Percentiles rank a stretch among this genome's conserved stretches.
Evolutionary conservation across 2,329 filamentous ascomycete genomes (phyloP).

Genomic region (Meredithiella fracta): DNA sequence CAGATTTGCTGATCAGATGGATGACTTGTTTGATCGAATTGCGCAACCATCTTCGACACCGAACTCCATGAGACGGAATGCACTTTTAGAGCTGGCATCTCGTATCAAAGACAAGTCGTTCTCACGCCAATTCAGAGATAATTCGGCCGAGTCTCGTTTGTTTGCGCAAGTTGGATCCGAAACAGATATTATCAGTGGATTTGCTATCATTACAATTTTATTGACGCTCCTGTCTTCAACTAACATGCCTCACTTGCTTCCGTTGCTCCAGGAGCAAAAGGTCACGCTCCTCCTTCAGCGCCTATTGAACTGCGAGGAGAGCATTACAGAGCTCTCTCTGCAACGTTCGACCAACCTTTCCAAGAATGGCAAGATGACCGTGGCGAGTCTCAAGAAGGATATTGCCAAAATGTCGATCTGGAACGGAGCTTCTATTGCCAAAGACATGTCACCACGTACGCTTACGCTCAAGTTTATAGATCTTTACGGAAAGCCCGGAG

Average conservation of each 20-base stretch:
- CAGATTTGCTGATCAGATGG: slow-evolving; percentile 48
- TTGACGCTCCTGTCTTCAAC: slow-evolving; percentile 44
- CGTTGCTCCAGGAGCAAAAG: slow-evolving; percentile 38
- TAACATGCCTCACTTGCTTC: slow-evolving; percentile 41
- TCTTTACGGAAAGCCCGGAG: slow-evolving; percentile 13
- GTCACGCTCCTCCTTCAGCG: slow-evolving; percentile 37
- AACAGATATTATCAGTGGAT: slow-evolving; percentile 44
- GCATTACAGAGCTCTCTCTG: slow-evolving; percentile 43
- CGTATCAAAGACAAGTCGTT: slow-evolving; percentile 48
- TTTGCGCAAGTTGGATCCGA: slow-evolving; percentile 44
- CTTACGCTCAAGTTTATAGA: slow-evolving; percentile 31
- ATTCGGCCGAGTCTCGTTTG: slow-evolving; percentile 53
- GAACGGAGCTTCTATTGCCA: slow-evolving; percentile 32
- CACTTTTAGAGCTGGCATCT: slow-evolving; percentile 41
- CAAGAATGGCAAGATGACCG: slow-evolving; percentile 39
- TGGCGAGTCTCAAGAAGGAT: slow-evolving; percentile 37
- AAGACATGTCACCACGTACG: slow-evolving; percentile 42
- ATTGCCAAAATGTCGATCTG: slow-evolving; percentile 42
- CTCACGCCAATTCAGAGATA: slow-evolving; percentile 53
- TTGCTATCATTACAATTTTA: slow-evolving; percentile 47
- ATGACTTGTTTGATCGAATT: slow-evolving; percentile 46
- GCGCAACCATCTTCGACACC: slow-evolving; percentile 31
- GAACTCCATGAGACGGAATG: slow-evolving; percentile 38
- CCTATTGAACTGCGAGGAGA: slow-evolving; percentile 35
- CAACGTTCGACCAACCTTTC: slow-evolving; percentile 55